Evolutionary conservation across 768 basidiomycete genomes (phyloP).

Genomic region (Mrakia frigida): DNA sequence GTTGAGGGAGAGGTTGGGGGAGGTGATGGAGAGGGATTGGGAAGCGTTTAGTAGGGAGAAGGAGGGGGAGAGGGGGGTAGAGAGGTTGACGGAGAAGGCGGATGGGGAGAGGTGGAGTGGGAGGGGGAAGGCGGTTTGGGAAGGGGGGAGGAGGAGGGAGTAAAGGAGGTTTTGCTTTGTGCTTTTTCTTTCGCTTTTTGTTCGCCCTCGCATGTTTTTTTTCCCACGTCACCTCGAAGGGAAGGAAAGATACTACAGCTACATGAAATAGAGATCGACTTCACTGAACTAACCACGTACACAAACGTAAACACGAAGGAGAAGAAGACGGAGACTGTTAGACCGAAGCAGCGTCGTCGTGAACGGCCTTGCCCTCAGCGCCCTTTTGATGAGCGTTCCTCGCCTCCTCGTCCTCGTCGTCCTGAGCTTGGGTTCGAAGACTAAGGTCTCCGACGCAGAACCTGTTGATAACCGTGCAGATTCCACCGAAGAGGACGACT

Average conservation of each 20-base stretch:
- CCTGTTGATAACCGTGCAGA: not conserved
- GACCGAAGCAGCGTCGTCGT: not conserved
- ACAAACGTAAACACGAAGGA: too few species aligned
- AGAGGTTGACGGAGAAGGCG: not conserved
- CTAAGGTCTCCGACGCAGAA: not conserved
- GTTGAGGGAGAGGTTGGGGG: constrained; percentile 8
- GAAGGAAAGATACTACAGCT: too few species aligned
- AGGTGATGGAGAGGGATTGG: constrained; percentile 20
- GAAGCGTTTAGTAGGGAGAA: constrained; percentile 1
- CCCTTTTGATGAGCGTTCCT: not conserved
- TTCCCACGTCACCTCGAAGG: not conserved
- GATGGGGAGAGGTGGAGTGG: not conserved
- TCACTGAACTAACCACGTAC: too few species aligned
- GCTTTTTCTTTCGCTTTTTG: not conserved
- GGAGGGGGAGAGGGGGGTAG: not conserved
- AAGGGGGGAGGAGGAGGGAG: not conserved
- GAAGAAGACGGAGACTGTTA: not conserved
- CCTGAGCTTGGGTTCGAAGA: not conserved
- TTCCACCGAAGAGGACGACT: not conserved
- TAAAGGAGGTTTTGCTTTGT: not conserved
- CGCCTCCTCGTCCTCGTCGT: constrained; percentile 1
- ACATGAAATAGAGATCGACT: too few species aligned
- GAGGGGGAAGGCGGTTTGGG: not conserved
- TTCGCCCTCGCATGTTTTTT: not conserved
- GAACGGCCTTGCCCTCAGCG: not conserved